These are phyloP conservation scores for Escovopsis weberi DNA, from an alignment of 2,329 filamentous ascomycete species.

Conservation along the genomic window DNA sequence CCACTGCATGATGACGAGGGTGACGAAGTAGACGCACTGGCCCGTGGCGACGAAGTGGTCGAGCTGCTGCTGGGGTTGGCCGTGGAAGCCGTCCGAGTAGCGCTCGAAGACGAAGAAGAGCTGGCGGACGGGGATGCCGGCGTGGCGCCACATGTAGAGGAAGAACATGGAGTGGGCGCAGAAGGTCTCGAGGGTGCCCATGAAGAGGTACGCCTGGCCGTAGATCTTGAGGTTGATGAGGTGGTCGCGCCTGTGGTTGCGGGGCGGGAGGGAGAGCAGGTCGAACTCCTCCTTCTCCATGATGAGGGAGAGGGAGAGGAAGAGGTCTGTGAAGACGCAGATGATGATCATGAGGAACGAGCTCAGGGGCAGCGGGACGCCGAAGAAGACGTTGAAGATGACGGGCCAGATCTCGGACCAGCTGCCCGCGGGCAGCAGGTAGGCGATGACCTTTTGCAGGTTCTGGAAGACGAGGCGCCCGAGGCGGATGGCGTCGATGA, in stretches of 20 bases:
- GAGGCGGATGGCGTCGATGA: constrained; percentile 46
- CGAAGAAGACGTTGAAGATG: constrained; percentile 39
- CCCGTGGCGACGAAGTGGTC: constrained; percentile 32
- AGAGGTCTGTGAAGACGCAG: constrained; percentile 40
- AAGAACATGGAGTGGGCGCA: constrained; percentile 39
- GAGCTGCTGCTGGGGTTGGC: constrained; percentile 30
- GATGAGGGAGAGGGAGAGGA: constrained; percentile 34
- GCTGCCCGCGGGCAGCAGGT: constrained; percentile 35
- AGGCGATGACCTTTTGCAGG: constrained; percentile 26
- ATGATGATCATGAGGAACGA: constrained; percentile 45
- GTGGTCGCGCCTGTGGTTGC: constrained; percentile 34
- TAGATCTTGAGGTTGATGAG: constrained; percentile 38
- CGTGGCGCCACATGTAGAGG: constrained; percentile 33
- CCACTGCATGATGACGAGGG: constrained; percentile 38
- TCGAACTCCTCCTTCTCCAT: constrained; percentile 43
- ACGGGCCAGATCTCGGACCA: constrained; percentile 46
- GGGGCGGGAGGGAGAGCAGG: constrained; percentile 33
- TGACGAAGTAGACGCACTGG: constrained; percentile 40
- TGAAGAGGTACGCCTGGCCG: constrained; percentile 36
- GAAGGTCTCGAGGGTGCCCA: constrained; percentile 35
- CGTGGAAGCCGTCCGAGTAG: constrained; percentile 33
- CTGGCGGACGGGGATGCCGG: constrained; percentile 30
- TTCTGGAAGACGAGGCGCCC: constrained; percentile 27
- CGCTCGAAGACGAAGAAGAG: constrained; percentile 36
- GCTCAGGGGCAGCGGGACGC: constrained; percentile 34